These are phyloP conservation scores for Eucalyptus marginata DNA, from an alignment of 345 rosid genomes.

Conservation along the genomic window DNA sequence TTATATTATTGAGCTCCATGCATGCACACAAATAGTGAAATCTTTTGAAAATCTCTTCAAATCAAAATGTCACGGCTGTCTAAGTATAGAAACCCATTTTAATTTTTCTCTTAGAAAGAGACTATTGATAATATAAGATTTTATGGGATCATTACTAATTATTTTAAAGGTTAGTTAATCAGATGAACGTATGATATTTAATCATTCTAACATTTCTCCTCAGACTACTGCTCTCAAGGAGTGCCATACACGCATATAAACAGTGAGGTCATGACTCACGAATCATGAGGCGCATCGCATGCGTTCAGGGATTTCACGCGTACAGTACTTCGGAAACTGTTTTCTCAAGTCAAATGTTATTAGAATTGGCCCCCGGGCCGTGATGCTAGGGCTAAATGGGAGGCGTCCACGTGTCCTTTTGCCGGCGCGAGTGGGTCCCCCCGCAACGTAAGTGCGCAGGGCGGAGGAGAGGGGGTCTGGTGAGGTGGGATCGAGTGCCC, in stretches of 20 bases:
- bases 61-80: not conserved
- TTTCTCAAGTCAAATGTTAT: not conserved
- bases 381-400: not conserved
- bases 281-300: not conserved
- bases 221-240: not conserved
- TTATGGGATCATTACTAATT: no score
- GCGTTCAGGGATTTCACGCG: not conserved
- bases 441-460: not conserved
- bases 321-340: accelerated
- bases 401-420: not conserved
- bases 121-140: no score
- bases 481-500: not conserved
- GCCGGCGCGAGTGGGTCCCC: not conserved
- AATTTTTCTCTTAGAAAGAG: not conserved
- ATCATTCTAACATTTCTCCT: accelerated
- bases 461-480: not conserved
- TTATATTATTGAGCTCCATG: not conserved
- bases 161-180: no score
- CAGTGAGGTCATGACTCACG: not conserved
- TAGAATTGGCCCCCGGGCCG: not conserved
- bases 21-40: not conserved
- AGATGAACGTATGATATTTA: accelerated
- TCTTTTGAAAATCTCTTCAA: not conserved
- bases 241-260: not conserved
- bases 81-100: not conserved